Evolutionary conservation across 768 basidiomycete species (phyloP).

Genomic region (Brasilioporus rufonigricans): DNA sequence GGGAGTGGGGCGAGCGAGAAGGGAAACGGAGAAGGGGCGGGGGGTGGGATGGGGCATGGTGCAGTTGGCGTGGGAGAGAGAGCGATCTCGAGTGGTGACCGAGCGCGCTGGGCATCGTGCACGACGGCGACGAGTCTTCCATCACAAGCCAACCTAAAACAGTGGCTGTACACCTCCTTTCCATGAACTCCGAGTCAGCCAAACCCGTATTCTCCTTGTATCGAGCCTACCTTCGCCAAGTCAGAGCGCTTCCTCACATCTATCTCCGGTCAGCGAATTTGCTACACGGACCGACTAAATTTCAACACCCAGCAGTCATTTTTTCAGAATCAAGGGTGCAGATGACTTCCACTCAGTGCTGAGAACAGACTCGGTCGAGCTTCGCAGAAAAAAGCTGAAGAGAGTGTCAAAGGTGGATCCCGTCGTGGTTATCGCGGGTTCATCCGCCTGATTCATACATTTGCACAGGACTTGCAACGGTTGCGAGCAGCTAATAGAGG

Average conservation of each 20-base stretch:
- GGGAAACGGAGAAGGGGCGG: no score
- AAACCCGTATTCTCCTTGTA: conserved; percentile 32
- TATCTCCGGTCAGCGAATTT: conserved; percentile 42
- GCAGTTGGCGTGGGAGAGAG: not conserved
- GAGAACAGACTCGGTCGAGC: conserved; percentile 28
- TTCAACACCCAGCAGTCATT: conserved; percentile 43
- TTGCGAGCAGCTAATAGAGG: conserved; percentile 56
- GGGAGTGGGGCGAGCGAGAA: no score
- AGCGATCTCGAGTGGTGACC: conserved; percentile 7
- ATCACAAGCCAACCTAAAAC: conserved; percentile 1
- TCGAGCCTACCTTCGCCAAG: conserved; percentile 40
- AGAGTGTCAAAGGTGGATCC: conserved; percentile 48
- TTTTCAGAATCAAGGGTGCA: conserved; percentile 57
- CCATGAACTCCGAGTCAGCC: not conserved
- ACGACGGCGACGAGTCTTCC: conserved; percentile 7
- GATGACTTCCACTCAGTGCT: conserved; percentile 58
- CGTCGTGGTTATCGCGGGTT: not conserved
- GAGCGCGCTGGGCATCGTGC: not conserved
- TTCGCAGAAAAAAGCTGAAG: conserved; percentile 43
- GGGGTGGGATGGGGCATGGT: not conserved
- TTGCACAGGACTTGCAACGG: conserved; percentile 48
- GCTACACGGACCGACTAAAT: not conserved
- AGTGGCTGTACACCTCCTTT: conserved; percentile 11
- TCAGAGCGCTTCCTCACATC: conserved; percentile 41
- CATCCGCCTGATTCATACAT: not conserved